phyloP scores from a whole-genome alignment of 2,329 filamentous ascomycete genomes.

The Helotiales sp. region DNA sequence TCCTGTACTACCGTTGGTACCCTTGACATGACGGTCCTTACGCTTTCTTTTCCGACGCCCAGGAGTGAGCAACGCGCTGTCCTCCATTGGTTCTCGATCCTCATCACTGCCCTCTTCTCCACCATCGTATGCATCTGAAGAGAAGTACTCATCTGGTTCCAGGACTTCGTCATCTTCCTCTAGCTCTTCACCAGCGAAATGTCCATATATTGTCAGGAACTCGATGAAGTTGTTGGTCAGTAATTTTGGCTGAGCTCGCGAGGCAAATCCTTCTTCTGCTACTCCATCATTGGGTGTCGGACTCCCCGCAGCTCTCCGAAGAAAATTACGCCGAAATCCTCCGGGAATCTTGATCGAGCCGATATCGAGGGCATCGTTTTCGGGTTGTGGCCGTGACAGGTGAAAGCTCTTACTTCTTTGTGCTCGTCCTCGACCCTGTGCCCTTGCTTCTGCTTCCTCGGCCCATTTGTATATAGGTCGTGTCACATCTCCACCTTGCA shows the following conservation, averaged over 20 bases:
- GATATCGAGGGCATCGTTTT: constrained; percentile 80
- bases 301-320: constrained; percentile 73
- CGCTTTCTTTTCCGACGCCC: constrained; percentile 72
- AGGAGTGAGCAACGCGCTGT: constrained; percentile 79
- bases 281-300: constrained; percentile 47
- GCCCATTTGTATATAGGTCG: constrained; percentile 96
- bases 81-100: constrained; percentile 79
- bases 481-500: constrained; percentile 94
- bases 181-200: constrained; percentile 95
- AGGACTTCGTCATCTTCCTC: constrained; percentile 95
- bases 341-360: constrained; percentile 90
- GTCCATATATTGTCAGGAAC: constrained; percentile 91
- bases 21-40: constrained; percentile 70
- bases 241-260: constrained; percentile 56
- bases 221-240: constrained; percentile 94
- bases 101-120: constrained; percentile 59
- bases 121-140: constrained; percentile 60
- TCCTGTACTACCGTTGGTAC: constrained; percentile 75
- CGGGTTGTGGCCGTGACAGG: constrained; percentile 72
- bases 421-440: constrained; percentile 54
- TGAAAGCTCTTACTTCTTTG: constrained; percentile 89
- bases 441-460: constrained; percentile 76
- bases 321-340: constrained; percentile 87
- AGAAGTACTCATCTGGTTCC: constrained; percentile 87
- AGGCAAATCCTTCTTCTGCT: constrained; percentile 37